Percentiles rank a stretch among this genome's conserved stretches.
These are phyloP conservation scores for Sugiyamaella japonica DNA, from an alignment of 1,139 yeast genomes.

Conservation along the genomic window DNA sequence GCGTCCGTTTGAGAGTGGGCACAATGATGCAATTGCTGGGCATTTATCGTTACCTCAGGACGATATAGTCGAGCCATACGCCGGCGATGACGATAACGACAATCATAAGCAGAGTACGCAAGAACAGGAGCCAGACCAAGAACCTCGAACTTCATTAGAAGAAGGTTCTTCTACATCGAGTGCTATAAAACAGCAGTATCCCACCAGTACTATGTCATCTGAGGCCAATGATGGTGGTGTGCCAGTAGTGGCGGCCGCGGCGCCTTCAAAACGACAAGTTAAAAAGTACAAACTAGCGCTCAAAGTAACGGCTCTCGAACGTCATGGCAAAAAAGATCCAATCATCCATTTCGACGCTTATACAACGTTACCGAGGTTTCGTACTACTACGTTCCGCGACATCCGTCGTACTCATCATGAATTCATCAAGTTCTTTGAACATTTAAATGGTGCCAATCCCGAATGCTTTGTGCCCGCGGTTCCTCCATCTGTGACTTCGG, in stretches of 20 bases:
- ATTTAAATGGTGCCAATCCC: conserved; percentile 73
- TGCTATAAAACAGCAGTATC: not conserved
- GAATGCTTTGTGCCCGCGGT: conserved; percentile 93
- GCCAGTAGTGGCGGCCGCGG: conserved; percentile 8
- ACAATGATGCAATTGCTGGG: conserved; percentile 1
- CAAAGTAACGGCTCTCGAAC: conserved; percentile 50
- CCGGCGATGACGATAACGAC: not conserved
- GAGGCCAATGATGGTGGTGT: not conserved
- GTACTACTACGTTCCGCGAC: conserved; percentile 70
- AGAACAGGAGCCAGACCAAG: conserved; percentile 6
- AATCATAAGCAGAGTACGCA: not conserved
- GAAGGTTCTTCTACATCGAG: not conserved
- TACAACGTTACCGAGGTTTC: conserved; percentile 60
- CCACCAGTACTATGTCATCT: not conserved
- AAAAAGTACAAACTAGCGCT: conserved; percentile 41
- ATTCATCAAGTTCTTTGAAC: conserved; percentile 71
- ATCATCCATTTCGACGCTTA: conserved; percentile 50
- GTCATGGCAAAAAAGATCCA: conserved; percentile 52
- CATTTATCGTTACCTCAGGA: not conserved
- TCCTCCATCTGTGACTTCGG: conserved; percentile 72
- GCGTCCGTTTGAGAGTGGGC: conserved; percentile 5
- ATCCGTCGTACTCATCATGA: conserved; percentile 82
- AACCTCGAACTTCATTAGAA: not conserved
- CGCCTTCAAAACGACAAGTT: conserved; percentile 19
- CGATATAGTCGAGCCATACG: not conserved